phyloP scores from a whole-genome alignment of 1,284 basidiomycete genomes.

The Meira miltonrushii region DNA sequence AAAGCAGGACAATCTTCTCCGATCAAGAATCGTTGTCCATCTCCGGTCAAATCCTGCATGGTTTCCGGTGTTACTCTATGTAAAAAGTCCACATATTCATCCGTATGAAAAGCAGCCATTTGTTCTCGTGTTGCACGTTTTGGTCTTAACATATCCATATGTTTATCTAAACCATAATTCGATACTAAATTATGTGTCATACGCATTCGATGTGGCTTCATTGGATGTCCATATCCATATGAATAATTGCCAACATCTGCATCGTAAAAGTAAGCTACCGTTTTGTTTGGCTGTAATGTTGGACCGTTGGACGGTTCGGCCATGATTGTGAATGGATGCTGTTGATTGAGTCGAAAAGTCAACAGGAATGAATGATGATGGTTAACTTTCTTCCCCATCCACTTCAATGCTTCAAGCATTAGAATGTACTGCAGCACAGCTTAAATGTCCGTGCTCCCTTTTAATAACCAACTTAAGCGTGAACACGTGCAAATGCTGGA shows the following conservation, averaged over 20 bases:
- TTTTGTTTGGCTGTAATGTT: conserved; percentile 10
- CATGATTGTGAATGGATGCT: too few species aligned
- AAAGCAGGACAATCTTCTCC: conserved; percentile 96
- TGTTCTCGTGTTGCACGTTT: conserved; percentile 72
- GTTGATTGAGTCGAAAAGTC: too few species aligned
- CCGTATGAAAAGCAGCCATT: conserved; percentile 91
- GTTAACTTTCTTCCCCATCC: too few species aligned
- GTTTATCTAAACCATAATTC: conserved; percentile 80
- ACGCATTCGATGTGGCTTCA: conserved; percentile 70
- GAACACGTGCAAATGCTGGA: too few species aligned
- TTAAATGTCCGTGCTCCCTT: too few species aligned
- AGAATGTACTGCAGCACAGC: too few species aligned
- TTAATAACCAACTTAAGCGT: too few species aligned
- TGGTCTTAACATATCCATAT: conserved; percentile 83
- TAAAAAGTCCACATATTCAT: conserved; percentile 93
- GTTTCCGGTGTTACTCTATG: conserved; percentile 69
- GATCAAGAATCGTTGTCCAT: conserved; percentile 57
- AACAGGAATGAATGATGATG: too few species aligned
- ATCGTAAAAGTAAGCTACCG: conserved; percentile 16
- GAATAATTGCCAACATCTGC: conserved; percentile 74
- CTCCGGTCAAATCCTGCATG: conserved; percentile 62
- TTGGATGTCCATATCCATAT: conserved; percentile 81
- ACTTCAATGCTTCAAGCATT: too few species aligned
- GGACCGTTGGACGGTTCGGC: not conserved
- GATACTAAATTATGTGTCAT: conserved; percentile 80